phyloP scores from a whole-genome alignment of 768 basidiomycete genomes.

The Phaeotremella fagi region DNA sequence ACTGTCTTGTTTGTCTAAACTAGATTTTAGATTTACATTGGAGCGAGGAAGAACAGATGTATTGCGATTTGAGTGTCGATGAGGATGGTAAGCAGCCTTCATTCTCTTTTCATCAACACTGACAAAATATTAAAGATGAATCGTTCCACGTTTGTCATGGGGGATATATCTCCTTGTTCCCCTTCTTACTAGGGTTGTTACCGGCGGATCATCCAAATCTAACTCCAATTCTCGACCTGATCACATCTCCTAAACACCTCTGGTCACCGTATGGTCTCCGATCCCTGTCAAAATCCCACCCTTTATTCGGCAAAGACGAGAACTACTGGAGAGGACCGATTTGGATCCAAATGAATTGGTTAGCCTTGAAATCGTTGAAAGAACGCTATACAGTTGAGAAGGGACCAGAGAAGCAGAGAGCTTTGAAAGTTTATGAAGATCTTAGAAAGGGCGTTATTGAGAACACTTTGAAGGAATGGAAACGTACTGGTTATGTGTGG shows the following conservation, averaged over 20 bases:
- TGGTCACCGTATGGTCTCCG: slow-evolving; percentile 90
- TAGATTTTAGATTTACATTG: slow-evolving; percentile 73
- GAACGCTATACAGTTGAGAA: slow-evolving; percentile 74
- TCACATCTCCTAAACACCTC: slow-evolving; percentile 73
- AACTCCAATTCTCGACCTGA: slow-evolving; percentile 70
- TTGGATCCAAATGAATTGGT: slow-evolving; percentile 97
- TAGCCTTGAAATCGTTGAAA: slow-evolving; percentile 71
- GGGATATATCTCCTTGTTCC: slow-evolving; percentile 92
- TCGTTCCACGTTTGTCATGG: slow-evolving; percentile 84
- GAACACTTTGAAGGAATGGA: slow-evolving; percentile 80
- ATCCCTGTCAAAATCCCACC: slow-evolving; percentile 78
- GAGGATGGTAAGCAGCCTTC: slow-evolving; percentile 62
- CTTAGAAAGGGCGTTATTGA: slow-evolving; percentile 76
- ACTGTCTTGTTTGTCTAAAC: background rate
- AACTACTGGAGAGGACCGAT: slow-evolving; percentile 98
- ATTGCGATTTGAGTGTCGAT: slow-evolving; percentile 82
- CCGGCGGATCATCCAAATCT: slow-evolving; percentile 72
- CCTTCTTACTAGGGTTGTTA: slow-evolving; percentile 78
- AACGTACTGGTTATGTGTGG: slow-evolving; percentile 92
- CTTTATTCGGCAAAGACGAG: slow-evolving; percentile 85
- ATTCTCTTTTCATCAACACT: slow-evolving; percentile 1
- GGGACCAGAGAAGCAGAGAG: slow-evolving; percentile 75
- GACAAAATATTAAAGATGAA: slow-evolving; percentile 59
- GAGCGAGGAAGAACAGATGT: slow-evolving; percentile 84
- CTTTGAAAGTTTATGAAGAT: slow-evolving; percentile 71